Evolutionary conservation across 768 basidiomycete genomes (phyloP).

Genomic region (Dacryopinax spathularia): DNA sequence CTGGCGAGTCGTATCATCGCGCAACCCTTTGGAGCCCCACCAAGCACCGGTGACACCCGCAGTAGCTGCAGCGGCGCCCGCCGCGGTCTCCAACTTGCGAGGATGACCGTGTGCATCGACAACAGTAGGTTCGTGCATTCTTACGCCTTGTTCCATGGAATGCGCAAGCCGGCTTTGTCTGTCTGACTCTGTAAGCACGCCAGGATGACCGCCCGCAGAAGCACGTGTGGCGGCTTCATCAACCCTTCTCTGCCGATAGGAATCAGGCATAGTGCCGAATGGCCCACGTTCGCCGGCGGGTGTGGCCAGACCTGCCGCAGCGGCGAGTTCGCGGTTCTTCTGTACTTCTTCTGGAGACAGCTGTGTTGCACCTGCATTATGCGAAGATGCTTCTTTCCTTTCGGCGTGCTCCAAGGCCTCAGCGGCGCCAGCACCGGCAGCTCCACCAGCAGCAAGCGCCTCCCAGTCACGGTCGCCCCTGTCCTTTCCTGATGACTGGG

Average conservation of each 20-base stretch:
- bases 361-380: not conserved
- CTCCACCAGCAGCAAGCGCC: too few species aligned
- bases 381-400: too few species aligned
- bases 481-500: too few species aligned
- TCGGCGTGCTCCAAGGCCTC: too few species aligned
- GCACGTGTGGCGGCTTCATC: not conserved
- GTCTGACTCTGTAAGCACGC: not conserved
- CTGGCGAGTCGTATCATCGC: too few species aligned
- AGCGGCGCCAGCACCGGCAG: too few species aligned
- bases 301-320: not conserved
- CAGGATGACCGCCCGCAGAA: not conserved
- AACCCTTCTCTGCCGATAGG: not conserved
- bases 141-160: too few species aligned
- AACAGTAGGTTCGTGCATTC: not conserved
- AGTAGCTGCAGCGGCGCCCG: not conserved
- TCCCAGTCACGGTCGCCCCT: too few species aligned
- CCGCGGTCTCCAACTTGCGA: not conserved
- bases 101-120: not conserved
- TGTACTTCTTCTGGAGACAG: not conserved
- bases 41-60: not conserved
- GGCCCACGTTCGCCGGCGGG: not conserved
- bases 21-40: too few species aligned
- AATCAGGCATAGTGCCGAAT: not conserved
- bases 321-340: not conserved
- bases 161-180: not conserved